Evolutionary conservation across 495 filamentous ascomycete genomes (phyloP), one percentile per base, ranked within the genome.

Genomic region (Evansstolkia leycettana): DNA sequence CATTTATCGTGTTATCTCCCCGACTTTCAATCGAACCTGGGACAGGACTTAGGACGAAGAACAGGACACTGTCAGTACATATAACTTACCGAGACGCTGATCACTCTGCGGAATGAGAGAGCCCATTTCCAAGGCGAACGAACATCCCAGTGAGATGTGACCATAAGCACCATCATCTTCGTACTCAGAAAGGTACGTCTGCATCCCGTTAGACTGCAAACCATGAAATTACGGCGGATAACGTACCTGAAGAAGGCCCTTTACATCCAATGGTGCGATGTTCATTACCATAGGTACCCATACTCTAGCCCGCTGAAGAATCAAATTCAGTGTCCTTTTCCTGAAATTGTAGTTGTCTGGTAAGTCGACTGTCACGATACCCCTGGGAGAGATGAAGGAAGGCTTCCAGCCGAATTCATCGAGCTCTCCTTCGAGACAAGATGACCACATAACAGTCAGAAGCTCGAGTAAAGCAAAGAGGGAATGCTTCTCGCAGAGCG

Each of bases 111-210:
- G 89, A 42, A 98, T 87, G 5, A 75, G 64, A 11, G 82, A 80
- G 2, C 89, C 90, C 73, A 96, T 87, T 46, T 95, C 87, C 5
- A 92, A 57, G 5, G 90, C 90, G 51, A 98, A 96, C 17, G 88
- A 94, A 36, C 92, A 71, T n/a, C 90, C 90, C 25, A 98, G 67
- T 0, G 90, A 84, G 37, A 98, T 73, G 50, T 94, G 82, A 2
- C 86, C 88, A 51, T 88, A 88, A 20, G 72, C 72, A 31, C 80
- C 81, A 39, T 92, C 81, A 41, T 94, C 86, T 38, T 88, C 80
- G 41, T 86, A 92, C 38, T 92, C 84, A 10, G 90, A 94, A 14
- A 98, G 70, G 56, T 96, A 98, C 0, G 90, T 94, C 64, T 74
- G 40, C 17, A 18, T 30, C 2, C 1, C 13, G 20, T 57, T 14